Evolutionary conservation across 306 rosid species (phyloP).

Genomic region (Vigna radiata): DNA sequence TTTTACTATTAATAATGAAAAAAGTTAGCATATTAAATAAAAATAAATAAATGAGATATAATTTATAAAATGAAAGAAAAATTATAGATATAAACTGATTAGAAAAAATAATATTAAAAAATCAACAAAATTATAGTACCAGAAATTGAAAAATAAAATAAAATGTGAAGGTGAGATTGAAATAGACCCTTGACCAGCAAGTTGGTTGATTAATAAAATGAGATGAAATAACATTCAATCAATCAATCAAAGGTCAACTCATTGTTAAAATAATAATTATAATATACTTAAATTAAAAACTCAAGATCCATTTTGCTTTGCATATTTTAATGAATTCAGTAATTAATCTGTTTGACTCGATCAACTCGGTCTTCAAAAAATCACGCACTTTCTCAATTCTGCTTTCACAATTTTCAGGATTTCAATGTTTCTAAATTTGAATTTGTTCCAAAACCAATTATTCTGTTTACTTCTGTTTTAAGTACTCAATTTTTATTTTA

Average conservation of each 20-base stretch:
- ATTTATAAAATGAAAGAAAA: no score
- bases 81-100: no score
- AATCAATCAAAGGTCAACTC: constrained; percentile 48
- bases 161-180: constrained; percentile 23
- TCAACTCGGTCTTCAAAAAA: constrained; percentile 5
- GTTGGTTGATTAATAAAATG: constrained; percentile 37
- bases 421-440: background rate
- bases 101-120: constrained; percentile 18
- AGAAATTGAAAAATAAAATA: background rate
- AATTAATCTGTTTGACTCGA: constrained; percentile 27
- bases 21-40: no score
- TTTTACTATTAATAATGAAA: no score
- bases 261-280: background rate
- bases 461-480: background rate
- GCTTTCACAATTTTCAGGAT: constrained; percentile 24
- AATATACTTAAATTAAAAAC: background rate
- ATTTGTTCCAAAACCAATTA: background rate
- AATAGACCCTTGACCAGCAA: constrained; percentile 44
- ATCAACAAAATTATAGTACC: background rate
- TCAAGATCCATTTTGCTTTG: background rate
- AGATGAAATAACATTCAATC: background rate
- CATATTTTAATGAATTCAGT: constrained; percentile 16
- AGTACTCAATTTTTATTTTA: background rate
- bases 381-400: background rate
- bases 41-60: no score